phyloP scores from a whole-genome alignment of 352 stramenopile species.

The Phytophthora capsici region DNA sequence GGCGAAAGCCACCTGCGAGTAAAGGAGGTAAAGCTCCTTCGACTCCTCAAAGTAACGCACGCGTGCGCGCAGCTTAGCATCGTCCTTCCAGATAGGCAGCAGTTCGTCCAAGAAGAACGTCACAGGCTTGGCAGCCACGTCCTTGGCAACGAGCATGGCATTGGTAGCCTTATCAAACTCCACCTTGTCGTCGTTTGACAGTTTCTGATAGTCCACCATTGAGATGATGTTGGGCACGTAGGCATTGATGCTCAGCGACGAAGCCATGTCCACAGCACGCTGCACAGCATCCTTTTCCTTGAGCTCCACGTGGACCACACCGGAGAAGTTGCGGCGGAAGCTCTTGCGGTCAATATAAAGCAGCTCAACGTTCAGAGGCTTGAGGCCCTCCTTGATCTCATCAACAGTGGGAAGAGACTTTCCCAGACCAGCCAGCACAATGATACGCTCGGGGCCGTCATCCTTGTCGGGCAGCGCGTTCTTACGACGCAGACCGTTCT shows the following conservation, averaged over 20 bases:
- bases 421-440: conserved; percentile 78
- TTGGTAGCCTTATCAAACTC: conserved; percentile 87
- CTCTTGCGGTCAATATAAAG: conserved; percentile 80
- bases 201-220: conserved; percentile 61
- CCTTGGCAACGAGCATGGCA: conserved; percentile 85
- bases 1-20: conserved; percentile 72
- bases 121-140: conserved; percentile 76
- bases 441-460: conserved; percentile 64
- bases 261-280: conserved; percentile 53
- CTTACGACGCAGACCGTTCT: conserved; percentile 80
- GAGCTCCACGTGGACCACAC: conserved; percentile 80
- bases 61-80: conserved; percentile 67
- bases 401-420: conserved; percentile 71
- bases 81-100: conserved; percentile 71
- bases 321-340: conserved; percentile 75
- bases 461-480: conserved; percentile 69
- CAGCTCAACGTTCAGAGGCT: conserved; percentile 59
- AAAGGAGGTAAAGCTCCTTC: conserved; percentile 82
- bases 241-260: conserved; percentile 64
- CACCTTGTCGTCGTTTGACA: conserved; percentile 71
- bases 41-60: conserved; percentile 73
- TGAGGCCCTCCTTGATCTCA: conserved; percentile 76
- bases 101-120: conserved; percentile 80
- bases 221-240: conserved; percentile 64
- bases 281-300: conserved; percentile 62